Conservation (phyloP, 257 asterid genomes). For the Ilex asprella region DNA sequence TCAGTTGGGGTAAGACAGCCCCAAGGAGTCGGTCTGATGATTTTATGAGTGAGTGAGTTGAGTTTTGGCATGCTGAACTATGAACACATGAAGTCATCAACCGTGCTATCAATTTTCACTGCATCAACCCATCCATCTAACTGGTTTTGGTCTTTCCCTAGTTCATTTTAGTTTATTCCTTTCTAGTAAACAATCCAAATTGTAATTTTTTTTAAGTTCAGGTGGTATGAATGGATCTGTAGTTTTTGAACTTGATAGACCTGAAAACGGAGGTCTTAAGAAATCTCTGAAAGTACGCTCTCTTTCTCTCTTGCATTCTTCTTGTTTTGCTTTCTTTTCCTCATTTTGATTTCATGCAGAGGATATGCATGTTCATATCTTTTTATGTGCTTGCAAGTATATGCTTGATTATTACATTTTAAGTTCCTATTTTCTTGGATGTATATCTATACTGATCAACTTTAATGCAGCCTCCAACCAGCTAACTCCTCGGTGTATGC, state of each 20-base stretch:
- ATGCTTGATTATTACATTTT: slow-evolving; percentile 12
- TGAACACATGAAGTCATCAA: neutral
- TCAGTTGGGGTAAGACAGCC: neutral
- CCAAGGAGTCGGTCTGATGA: neutral
- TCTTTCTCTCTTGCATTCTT: slow-evolving; percentile 9
- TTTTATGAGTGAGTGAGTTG: too few relatives aligned
- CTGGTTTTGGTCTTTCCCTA: neutral
- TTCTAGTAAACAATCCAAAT: neutral
- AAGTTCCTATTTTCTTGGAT: slow-evolving; percentile 18
- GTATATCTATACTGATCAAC: slow-evolving; percentile 16
- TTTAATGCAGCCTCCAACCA: slow-evolving; percentile 20
- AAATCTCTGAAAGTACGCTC: slow-evolving; percentile 68
- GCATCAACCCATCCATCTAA: neutral
- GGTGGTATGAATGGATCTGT: slow-evolving; percentile 98
- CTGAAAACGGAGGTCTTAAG: slow-evolving; percentile 71
- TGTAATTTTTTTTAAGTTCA: slow-evolving; percentile 19
- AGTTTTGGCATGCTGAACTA: neutral
- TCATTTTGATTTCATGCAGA: slow-evolving; percentile 2
- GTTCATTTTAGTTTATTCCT: neutral
- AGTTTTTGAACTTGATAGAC: slow-evolving; percentile 77
- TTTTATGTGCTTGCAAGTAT: neutral
- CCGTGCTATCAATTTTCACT: neutral
- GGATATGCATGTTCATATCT: neutral
- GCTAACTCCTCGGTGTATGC: slow-evolving; percentile 41
- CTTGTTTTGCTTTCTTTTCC: neutral